Base-by-base conservation (phyloP, 1,139 yeast genomes). In the Yamadazyma triangularis region DNA sequence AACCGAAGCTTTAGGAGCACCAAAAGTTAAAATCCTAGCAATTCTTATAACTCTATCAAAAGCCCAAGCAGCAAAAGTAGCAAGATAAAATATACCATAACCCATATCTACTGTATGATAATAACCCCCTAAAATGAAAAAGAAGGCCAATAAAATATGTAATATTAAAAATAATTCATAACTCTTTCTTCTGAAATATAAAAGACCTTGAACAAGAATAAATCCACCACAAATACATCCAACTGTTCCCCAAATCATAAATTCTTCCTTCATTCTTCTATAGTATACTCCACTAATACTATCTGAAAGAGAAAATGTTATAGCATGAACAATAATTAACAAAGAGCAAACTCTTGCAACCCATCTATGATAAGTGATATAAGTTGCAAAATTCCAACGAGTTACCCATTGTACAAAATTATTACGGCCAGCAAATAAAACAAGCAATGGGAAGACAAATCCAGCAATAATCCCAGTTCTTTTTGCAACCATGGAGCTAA, bases 231-330 rank as follows among this genome's bases (percentile, higher is more conserved):
- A 51, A 26, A 51, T 45, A 16, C 64, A 52, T 2, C 63, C 56
- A 8, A 58, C 51, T 3, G 60, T 58, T 30, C 91, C 93, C 62
- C 75, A 73, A 38, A 56, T 55, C 40, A 58, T 60, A 47, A 60
- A 70, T 3, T 40, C 48, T 13, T 47, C 37, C 2, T 41, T 42
- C 39, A 63, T 51, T 47, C 74, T 45, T 8, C 23, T 24, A 4
- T 27, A 22, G 31, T 50, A 55, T 3, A 26, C 11, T 7, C 49
- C 52, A 16, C 48, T 38, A 4, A 18, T 21, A n/a, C 23, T 27
- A 36, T 44, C 48, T 11, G 34, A 31, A 23, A 47, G 27, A 6
- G 53, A 41, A 33, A 51, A 57, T 12, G 51, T 40, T 12, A 49
- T 39, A 7, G 53, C 52, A 29, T 58, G 64, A 9, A 53, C 41